phyloP scores from a whole-genome alignment of 2,329 filamentous ascomycete species.

The Penicillium sp. region DNA sequence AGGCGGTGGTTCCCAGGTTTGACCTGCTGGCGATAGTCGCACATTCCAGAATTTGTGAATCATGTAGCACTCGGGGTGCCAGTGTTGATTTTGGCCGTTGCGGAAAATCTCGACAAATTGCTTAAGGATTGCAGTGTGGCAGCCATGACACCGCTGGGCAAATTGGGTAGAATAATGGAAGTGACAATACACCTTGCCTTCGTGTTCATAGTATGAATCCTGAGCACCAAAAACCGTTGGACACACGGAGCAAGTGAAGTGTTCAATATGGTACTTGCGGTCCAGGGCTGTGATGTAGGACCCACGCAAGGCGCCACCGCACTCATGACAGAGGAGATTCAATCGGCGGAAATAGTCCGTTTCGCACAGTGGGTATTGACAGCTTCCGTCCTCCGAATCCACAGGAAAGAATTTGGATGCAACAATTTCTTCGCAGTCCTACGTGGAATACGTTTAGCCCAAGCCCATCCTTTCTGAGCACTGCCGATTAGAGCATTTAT shows the following conservation, averaged over 20 bases:
- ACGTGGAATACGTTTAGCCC: conserved; percentile 20
- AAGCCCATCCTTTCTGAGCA: conserved; percentile 6
- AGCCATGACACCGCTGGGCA: conserved; percentile 92
- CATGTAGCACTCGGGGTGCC: conserved; percentile 99
- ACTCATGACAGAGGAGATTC: conserved; percentile 84
- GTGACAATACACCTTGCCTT: conserved; percentile 93
- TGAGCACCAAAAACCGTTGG: conserved; percentile 96
- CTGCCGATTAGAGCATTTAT: background rate
- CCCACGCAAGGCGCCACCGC: conserved; percentile 83
- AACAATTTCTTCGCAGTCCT: conserved; percentile 97
- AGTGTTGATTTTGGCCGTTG: conserved; percentile 96
- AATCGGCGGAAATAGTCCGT: conserved; percentile 94
- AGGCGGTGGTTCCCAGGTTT: conserved; percentile 43
- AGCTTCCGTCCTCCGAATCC: conserved; percentile 74
- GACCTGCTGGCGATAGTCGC: conserved; percentile 61
- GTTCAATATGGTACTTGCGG: conserved; percentile 97
- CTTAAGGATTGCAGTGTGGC: conserved; percentile 93
- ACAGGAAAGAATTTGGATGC: conserved; percentile 98
- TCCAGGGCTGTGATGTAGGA: conserved; percentile 98
- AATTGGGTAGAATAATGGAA: conserved; percentile 98
- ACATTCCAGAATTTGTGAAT: conserved; percentile 99
- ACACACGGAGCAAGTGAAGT: conserved; percentile 96
- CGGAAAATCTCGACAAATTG: conserved; percentile 99
- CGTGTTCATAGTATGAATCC: conserved; percentile 98
- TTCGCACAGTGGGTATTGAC: conserved; percentile 91